Conservation (phyloP, 2,329 filamentous ascomycete species). For the Ceratocystis diversiconidia region DNA sequence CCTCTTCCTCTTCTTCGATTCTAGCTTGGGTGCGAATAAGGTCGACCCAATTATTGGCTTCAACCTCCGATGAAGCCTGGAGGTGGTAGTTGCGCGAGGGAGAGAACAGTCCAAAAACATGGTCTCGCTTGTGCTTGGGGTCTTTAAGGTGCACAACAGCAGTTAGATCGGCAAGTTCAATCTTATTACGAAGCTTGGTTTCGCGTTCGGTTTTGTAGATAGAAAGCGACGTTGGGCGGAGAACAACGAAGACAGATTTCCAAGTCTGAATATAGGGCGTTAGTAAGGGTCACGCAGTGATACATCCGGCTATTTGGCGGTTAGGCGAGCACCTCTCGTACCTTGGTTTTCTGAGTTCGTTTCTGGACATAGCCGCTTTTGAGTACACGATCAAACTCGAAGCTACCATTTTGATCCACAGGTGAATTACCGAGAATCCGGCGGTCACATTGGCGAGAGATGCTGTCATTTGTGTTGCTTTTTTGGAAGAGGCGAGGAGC, state of each 20-base stretch:
- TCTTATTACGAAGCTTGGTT: constrained; percentile 74
- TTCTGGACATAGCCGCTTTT: constrained; percentile 80
- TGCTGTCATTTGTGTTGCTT: constrained; percentile 1
- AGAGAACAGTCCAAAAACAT: constrained; percentile 87
- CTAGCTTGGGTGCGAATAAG: constrained; percentile 65
- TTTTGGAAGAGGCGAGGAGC: background rate
- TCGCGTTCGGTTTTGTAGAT: constrained; percentile 89
- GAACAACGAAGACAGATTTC: constrained; percentile 78
- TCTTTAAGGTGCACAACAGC: constrained; percentile 81
- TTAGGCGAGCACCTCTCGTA: constrained; percentile 26
- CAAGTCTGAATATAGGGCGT: constrained; percentile 48
- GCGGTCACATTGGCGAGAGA: constrained; percentile 5
- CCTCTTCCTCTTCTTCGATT: constrained; percentile 78
- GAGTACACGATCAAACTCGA: constrained; percentile 86
- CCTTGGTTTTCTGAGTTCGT: constrained; percentile 87
- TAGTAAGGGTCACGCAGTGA: constrained; percentile 17
- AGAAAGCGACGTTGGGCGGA: constrained; percentile 78
- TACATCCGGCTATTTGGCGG: background rate
- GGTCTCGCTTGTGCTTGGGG: constrained; percentile 69
- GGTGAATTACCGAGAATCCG: constrained; percentile 51
- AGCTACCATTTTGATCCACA: constrained; percentile 88
- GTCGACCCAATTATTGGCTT: constrained; percentile 77
- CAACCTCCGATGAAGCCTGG: constrained; percentile 56
- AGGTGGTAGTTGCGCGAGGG: constrained; percentile 85
- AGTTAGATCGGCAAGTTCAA: constrained; percentile 78